A percentile compares a stretch with the other conserved stretches of the same genome.
Evolutionary conservation across 1,139 yeast genomes (phyloP).

Genomic region (Debaryomycetaceae sp.): DNA sequence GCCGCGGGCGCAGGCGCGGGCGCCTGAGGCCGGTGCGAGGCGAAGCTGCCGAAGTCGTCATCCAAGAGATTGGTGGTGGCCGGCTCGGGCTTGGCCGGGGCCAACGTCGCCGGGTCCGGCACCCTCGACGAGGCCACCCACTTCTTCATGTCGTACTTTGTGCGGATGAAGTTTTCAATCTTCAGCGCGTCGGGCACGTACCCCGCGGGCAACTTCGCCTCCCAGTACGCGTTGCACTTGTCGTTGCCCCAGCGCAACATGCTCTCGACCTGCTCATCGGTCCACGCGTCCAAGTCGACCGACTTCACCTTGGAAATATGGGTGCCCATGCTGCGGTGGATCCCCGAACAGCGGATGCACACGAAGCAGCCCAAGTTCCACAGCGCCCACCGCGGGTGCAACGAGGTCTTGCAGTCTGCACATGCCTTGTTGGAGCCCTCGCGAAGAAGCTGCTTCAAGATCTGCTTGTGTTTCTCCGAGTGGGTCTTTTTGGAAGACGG

Average conservation of each 20-base stretch:
- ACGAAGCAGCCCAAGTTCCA: constrained; percentile 93
- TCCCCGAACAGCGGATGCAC: constrained; percentile 90
- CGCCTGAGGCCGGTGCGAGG: constrained; percentile 22
- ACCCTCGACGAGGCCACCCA: constrained; percentile 58
- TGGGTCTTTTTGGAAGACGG: constrained; percentile 43
- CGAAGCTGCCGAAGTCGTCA: constrained; percentile 42
- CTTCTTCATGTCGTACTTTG: constrained; percentile 85
- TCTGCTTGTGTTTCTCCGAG: constrained; percentile 58
- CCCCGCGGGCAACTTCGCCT: constrained; percentile 62
- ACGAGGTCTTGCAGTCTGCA: constrained; percentile 85
- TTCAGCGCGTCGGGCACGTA: constrained; percentile 83
- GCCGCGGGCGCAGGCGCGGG: constrained; percentile 3
- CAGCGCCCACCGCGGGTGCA: constrained; percentile 97
- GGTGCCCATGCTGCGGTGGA: constrained; percentile 92
- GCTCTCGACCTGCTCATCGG: constrained; percentile 81
- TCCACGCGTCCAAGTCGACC: constrained; percentile 95
- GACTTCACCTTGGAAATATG: constrained; percentile 85
- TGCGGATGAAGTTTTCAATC: constrained; percentile 82
- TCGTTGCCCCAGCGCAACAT: constrained; percentile 87
- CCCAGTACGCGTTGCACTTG: constrained; percentile 79
- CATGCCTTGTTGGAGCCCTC: constrained; percentile 76
- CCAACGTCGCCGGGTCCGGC: constrained; percentile 55
- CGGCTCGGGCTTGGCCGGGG: constrained; percentile 2
- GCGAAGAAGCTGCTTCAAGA: constrained; percentile 65
- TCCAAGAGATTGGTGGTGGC: constrained; percentile 16